A percentile compares a stretch with the other conserved stretches of the same genome.
These are phyloP conservation scores for Rhodotorula sphaerocarpa DNA, from an alignment of 768 basidiomycete genomes.

Conservation along the genomic window DNA sequence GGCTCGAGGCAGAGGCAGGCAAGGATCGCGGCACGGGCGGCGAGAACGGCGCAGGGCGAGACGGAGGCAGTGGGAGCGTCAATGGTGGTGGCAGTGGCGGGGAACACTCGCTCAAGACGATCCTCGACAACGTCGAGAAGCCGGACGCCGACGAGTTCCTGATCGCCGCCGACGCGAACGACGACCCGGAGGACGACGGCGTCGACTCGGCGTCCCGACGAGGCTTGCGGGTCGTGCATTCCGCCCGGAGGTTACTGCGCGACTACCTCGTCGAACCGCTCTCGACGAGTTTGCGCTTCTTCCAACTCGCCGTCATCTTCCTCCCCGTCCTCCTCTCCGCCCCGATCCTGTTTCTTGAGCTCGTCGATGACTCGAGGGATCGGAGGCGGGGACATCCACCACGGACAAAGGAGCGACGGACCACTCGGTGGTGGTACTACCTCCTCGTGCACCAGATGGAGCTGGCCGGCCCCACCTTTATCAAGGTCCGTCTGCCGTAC, in stretches of 20 bases:
- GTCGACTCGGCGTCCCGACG: neutral
- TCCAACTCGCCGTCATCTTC: slow-evolving; percentile 74
- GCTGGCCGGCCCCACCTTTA: slow-evolving; percentile 89
- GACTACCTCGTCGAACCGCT: slow-evolving; percentile 70
- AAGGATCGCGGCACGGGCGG: too few species aligned
- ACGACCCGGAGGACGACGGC: neutral
- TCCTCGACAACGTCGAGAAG: slow-evolving; percentile 24
- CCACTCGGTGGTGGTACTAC: slow-evolving; percentile 84
- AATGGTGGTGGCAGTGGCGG: too few species aligned
- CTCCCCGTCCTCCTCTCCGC: slow-evolving; percentile 72
- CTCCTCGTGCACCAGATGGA: slow-evolving; percentile 82
- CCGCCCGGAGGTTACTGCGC: slow-evolving; percentile 5
- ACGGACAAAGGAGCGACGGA: slow-evolving; percentile 47
- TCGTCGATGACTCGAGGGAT: slow-evolving; percentile 41
- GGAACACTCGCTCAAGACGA: slow-evolving; percentile 20
- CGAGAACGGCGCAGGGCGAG: too few species aligned
- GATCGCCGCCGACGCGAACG: slow-evolving; percentile 2
- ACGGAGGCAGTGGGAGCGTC: too few species aligned
- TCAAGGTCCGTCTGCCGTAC: slow-evolving; percentile 57
- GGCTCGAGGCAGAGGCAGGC: too few species aligned
- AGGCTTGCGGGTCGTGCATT: slow-evolving; percentile 1
- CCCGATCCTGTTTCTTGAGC: slow-evolving; percentile 64
- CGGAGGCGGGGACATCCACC: slow-evolving; percentile 42
- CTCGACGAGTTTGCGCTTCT: slow-evolving; percentile 69
- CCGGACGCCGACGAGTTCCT: slow-evolving; percentile 31